Conservation (phyloP, 1,284 basidiomycete genomes). For the Chondrostereum purpureum region DNA sequence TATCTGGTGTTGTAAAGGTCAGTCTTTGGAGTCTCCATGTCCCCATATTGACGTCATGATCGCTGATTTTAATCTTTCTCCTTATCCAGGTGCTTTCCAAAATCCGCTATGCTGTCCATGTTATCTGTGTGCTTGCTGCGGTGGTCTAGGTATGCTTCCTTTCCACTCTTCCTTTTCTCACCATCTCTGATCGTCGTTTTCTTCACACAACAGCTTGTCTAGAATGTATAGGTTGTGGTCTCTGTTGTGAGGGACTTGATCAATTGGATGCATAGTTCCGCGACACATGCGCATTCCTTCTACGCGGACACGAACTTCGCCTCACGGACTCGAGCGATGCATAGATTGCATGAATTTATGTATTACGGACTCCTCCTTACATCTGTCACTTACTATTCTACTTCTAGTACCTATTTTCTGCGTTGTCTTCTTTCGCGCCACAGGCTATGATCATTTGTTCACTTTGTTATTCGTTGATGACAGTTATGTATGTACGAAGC, state of each 20-base stretch:
- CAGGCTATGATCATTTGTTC: no score
- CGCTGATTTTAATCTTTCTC: no score
- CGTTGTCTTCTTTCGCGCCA: background rate
- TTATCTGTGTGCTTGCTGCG: constrained; percentile 60
- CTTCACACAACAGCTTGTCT: constrained; percentile 35
- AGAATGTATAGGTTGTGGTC: constrained; percentile 48
- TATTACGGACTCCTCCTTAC: no score
- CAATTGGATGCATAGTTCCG: constrained; percentile 21
- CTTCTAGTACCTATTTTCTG: background rate
- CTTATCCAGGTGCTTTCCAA: constrained; percentile 44
- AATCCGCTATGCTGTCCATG: constrained; percentile 59
- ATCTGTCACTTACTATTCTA: background rate
- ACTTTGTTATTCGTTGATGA: no score
- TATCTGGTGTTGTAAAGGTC: constrained; percentile 54
- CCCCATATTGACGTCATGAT: background rate
- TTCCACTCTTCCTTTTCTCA: background rate
- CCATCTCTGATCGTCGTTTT: background rate
- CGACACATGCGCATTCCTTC: no score
- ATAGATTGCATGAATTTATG: no score
- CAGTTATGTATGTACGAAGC: no score
- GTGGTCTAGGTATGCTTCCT: constrained; percentile 48
- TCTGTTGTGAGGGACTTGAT: constrained; percentile 43
- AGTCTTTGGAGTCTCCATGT: no score
- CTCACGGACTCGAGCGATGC: no score
- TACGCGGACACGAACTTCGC: no score